phyloP scores from a whole-genome alignment of 2,329 filamentous ascomycete species.

The Aspergillus sp. region DNA sequence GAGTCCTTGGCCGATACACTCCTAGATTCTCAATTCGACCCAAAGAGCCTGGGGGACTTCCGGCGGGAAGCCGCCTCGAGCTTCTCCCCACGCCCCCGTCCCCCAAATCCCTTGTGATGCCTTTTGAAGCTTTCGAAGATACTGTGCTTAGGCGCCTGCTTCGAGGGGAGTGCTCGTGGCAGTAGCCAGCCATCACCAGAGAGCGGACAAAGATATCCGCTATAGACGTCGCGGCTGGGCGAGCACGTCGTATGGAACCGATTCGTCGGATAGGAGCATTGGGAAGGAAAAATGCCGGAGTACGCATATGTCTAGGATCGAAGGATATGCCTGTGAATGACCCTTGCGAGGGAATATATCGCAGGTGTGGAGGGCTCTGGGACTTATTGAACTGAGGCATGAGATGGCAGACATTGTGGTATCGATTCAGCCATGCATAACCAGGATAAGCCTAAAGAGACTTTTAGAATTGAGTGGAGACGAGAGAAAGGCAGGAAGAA shows the following conservation, averaged over 20 bases:
- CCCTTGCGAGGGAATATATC: constrained; percentile 48
- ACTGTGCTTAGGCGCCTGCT: constrained; percentile 30
- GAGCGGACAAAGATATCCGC: constrained; percentile 56
- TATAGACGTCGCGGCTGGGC: constrained; percentile 37
- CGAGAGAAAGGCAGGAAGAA: not conserved
- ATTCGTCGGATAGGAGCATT: constrained; percentile 29
- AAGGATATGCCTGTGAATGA: constrained; percentile 26
- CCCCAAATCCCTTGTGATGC: constrained; percentile 20
- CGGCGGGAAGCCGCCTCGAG: constrained; percentile 18
- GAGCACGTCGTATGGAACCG: constrained; percentile 25
- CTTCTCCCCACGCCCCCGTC: constrained; percentile 14
- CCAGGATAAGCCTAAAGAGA: constrained; percentile 24
- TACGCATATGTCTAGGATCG: constrained; percentile 31
- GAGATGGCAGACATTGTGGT: constrained; percentile 62
- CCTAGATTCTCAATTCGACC: constrained; percentile 13
- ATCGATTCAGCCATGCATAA: constrained; percentile 38
- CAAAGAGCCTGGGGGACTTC: constrained; percentile 20
- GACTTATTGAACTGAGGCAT: constrained; percentile 62
- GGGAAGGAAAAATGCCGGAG: constrained; percentile 23
- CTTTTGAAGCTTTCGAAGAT: constrained; percentile 16
- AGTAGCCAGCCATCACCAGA: constrained; percentile 53
- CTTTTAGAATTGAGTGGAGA: not conserved
- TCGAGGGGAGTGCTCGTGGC: constrained; percentile 47
- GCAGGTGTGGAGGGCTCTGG: constrained; percentile 51
- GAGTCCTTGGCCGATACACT: constrained; percentile 21